Percentiles rank a stretch among this genome's conserved stretches.
Evolutionary conservation across 176 grass and related monocot genomes (phyloP).

Genomic region (Dactylis glomerata): DNA sequence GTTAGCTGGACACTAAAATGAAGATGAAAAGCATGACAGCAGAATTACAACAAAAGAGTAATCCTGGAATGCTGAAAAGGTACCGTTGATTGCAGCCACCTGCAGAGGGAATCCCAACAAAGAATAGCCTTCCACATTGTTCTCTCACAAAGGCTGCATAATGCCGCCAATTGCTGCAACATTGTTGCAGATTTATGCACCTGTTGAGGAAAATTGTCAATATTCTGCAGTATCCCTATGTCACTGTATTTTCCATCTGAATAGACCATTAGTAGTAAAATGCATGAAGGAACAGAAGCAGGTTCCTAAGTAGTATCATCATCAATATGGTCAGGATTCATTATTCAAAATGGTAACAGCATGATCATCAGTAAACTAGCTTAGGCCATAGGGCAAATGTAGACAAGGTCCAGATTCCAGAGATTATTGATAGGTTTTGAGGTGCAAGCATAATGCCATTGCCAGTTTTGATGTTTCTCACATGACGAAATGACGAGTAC

Average conservation of each 20-base stretch:
- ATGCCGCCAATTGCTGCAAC: conserved; percentile 83
- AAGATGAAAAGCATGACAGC: not conserved
- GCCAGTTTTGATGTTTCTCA: conserved; percentile 16
- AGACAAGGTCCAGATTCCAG: conserved; percentile 3
- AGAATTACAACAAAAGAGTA: conserved; percentile 18
- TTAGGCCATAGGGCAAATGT: not conserved
- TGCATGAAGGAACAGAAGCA: not conserved
- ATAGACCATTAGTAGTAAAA: not conserved
- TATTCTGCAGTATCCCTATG: not conserved
- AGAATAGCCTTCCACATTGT: conserved; percentile 67
- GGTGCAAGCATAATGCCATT: not conserved
- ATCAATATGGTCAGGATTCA: conserved; percentile 9
- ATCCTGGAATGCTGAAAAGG: conserved; percentile 18
- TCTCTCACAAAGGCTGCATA: conserved; percentile 81
- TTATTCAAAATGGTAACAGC: not conserved
- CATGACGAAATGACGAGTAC: not conserved
- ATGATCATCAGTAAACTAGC: conserved; percentile 9
- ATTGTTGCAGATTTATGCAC: conserved; percentile 98
- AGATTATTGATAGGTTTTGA: conserved; percentile 7
- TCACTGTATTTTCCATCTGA: not conserved
- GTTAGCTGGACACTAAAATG: not conserved
- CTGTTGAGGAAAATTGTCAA: conserved; percentile 40
- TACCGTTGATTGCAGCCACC: conserved; percentile 80
- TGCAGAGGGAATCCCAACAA: conserved; percentile 66
- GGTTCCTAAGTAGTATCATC: conserved; percentile 11